Evolutionary conservation across 345 rosid species (phyloP).

Genomic region (Lagerstroemia speciosa): DNA sequence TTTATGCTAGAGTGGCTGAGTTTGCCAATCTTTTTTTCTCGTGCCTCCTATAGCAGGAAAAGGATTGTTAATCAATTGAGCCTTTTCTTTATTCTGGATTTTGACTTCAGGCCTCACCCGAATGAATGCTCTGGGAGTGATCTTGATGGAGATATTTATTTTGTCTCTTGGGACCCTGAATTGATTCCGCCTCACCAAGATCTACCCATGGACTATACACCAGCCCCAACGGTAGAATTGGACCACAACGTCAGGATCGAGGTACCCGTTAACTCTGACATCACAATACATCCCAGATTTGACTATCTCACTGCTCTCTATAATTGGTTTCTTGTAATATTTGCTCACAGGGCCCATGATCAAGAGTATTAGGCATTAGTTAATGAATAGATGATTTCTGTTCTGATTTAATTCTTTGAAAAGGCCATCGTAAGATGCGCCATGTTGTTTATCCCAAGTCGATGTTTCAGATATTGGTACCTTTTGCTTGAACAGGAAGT

Average conservation of each 20-base stretch:
- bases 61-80: neutral
- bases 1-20: no score
- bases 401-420: neutral
- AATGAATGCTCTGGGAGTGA: slow-evolving; percentile 80
- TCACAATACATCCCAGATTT: neutral
- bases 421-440: no score
- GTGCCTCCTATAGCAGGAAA: neutral
- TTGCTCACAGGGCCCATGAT: no score
- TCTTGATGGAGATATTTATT: slow-evolving; percentile 74
- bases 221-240: slow-evolving; percentile 35
- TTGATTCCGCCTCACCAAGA: slow-evolving; percentile 34
- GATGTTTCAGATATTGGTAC: neutral
- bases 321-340: no score
- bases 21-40: neutral
- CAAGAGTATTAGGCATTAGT: no score
- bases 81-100: slow-evolving; percentile 1
- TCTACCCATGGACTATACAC: slow-evolving; percentile 61
- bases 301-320: neutral
- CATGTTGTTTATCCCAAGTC: no score
- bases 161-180: slow-evolving; percentile 65
- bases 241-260: slow-evolving; percentile 63
- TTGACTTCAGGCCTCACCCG: slow-evolving; percentile 55
- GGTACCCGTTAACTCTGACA: slow-evolving; percentile 22
- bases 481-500: slow-evolving; percentile 33
- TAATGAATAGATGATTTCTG: neutral